Evolutionary conservation across 768 basidiomycete genomes (phyloP).

Genomic region (Tulasnella sp.): DNA sequence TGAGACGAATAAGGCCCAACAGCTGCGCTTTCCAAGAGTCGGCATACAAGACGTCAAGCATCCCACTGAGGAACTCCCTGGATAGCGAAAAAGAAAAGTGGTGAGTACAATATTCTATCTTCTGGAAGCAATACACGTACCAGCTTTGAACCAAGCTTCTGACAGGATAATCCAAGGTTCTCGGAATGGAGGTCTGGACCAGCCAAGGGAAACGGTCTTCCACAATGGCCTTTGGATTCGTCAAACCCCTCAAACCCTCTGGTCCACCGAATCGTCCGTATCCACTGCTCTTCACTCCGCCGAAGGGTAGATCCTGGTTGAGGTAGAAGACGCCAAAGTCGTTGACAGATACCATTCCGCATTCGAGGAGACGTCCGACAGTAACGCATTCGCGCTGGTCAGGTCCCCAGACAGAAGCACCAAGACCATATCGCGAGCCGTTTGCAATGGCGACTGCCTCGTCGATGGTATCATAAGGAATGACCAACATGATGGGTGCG

Average conservation of each 20-base stretch:
- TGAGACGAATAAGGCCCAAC: slow-evolving; percentile 18
- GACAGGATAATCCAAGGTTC: slow-evolving; percentile 77
- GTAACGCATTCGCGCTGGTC: slow-evolving; percentile 67
- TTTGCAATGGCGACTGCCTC: slow-evolving; percentile 87
- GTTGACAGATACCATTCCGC: slow-evolving; percentile 96
- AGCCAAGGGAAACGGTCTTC: slow-evolving; percentile 78
- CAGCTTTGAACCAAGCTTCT: slow-evolving; percentile 65
- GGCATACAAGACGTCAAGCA: slow-evolving; percentile 43
- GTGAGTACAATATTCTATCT: slow-evolving; percentile 9
- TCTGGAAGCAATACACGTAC: slow-evolving; percentile 38
- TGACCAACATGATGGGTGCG: slow-evolving; percentile 81
- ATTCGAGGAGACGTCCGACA: slow-evolving; percentile 75
- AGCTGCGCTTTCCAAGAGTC: slow-evolving; percentile 35
- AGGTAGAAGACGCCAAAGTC: slow-evolving; percentile 89
- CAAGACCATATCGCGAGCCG: slow-evolving; percentile 78
- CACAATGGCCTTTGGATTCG: slow-evolving; percentile 81
- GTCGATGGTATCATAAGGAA: slow-evolving; percentile 74
- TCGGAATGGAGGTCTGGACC: slow-evolving; percentile 79
- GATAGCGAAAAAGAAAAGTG: not conserved
- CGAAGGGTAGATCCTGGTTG: slow-evolving; percentile 91
- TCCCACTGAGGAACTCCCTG: slow-evolving; percentile 48
- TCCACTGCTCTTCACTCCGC: slow-evolving; percentile 83
- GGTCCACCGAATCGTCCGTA: slow-evolving; percentile 94
- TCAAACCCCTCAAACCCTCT: slow-evolving; percentile 83
- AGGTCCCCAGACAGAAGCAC: slow-evolving; percentile 90